Evolutionary conservation across 2,329 filamentous ascomycete species (phyloP), one percentile per base, ranked within the genome.

Genomic region (Scopulariopsis brevicaulis): DNA sequence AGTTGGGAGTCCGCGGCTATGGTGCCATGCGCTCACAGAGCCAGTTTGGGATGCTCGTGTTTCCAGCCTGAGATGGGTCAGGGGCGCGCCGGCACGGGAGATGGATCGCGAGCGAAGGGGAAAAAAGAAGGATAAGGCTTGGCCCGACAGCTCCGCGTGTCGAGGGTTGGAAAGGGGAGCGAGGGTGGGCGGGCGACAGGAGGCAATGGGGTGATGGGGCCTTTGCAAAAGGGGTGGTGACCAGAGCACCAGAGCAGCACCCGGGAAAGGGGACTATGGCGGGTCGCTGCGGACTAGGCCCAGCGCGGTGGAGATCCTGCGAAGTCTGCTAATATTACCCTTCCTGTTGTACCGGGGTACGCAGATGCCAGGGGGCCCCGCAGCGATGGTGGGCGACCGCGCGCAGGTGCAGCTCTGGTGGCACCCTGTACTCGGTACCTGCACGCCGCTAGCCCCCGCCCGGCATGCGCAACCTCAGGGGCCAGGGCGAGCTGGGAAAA

Each of bases 271-370:
- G 56, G 56, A 58, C 48, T 28, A n/a, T 8, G 40, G 40, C 40
- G 51, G 52, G 34, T 48, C 40, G 34, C 56, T 32, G 56, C 40
- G 51, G 56, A 58, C 50, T n/a, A 28, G 55, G 55, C 28, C 46
- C 46, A n/a, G 46, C 46, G 22, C 12, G 20, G 46, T 50, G 46
- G 46, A 50, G 46, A n/a, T 50, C 46, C 15, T 50, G n/a, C 22
- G 20, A 50, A 24, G 7, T 50, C 20, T 22, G n/a, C 46, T 50
- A 50, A 50, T 50, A 50, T 50, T 50, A 50, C 46, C 18, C 2
- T 46, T 32, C 28, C 40, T 46, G 40, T n/a, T 46, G 40, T 46
- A 46, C n/a, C 40, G 15, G n/a, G 40, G 40, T 46, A 46, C 40
- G 10, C 40, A 6, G 40, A 7, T n/a, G n/a, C 18, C 40, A 46